Percentiles rank a stretch among this genome's conserved stretches.
Conservation (phyloP, 2,329 filamentous ascomycete species). For the Aureobasidium leucospermi region DNA sequence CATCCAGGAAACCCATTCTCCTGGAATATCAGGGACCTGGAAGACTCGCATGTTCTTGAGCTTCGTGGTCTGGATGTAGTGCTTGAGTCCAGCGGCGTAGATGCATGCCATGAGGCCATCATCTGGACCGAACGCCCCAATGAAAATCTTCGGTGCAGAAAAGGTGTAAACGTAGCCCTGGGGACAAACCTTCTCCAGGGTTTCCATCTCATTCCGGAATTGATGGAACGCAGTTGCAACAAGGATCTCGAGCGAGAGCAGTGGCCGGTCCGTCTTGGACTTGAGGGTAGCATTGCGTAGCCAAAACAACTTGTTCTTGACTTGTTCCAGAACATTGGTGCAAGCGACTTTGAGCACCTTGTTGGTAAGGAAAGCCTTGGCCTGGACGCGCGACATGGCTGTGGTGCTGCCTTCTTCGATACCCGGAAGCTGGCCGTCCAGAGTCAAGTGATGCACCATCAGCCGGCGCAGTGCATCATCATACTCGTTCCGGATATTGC, state of each 20-base stretch:
- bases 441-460: neutral
- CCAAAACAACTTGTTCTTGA: neutral
- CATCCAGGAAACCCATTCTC: neutral
- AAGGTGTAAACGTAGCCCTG: conserved; percentile 7
- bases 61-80: neutral
- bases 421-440: neutral
- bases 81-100: conserved; percentile 7
- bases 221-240: conserved; percentile 1
- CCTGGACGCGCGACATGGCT: neutral
- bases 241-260: conserved; percentile 7
- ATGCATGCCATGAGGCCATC: conserved; percentile 1
- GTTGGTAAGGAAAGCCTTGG: neutral
- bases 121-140: neutral
- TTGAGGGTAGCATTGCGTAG: neutral
- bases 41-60: neutral
- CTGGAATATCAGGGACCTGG: neutral
- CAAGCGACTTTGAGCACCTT: neutral
- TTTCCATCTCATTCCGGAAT: neutral
- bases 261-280: neutral
- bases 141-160: conserved; percentile 2
- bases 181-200: neutral
- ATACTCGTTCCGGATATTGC: neutral
- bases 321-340: neutral
- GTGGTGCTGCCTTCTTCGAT: neutral
- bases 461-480: neutral